phyloP scores from a whole-genome alignment of 257 asterid genomes.

The Phtheirospermum japonicum region DNA sequence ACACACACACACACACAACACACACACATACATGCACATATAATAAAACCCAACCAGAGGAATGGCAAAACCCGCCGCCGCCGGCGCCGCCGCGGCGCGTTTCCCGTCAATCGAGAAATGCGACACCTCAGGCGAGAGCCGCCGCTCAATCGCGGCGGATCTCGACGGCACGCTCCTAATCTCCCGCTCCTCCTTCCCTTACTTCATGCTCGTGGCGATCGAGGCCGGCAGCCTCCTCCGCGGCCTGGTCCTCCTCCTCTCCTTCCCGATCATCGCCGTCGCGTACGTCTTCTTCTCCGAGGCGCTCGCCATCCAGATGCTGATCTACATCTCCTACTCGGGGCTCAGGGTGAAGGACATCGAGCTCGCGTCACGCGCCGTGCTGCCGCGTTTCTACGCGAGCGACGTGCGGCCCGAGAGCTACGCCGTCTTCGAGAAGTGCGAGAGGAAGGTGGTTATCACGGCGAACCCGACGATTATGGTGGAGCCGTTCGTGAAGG shows the following conservation, averaged over 20 bases:
- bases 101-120: conserved; percentile 81
- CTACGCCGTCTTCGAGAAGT: conserved; percentile 68
- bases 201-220: conserved; percentile 91
- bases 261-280: conserved; percentile 72
- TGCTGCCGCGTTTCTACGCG: conserved; percentile 86
- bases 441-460: conserved; percentile 75
- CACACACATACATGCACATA: conserved; percentile 22
- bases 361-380: conserved; percentile 90
- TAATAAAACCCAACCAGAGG: conserved; percentile 17
- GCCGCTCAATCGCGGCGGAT: conserved; percentile 83
- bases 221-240: conserved; percentile 95
- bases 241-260: conserved; percentile 78
- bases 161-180: conserved; percentile 91
- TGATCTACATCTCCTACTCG: conserved; percentile 73
- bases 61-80: conserved; percentile 37
- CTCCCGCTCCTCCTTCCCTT: conserved; percentile 91
- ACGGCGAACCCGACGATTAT: conserved; percentile 93
- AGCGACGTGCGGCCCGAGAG: conserved; percentile 80
- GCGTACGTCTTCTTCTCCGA: conserved; percentile 81
- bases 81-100: conserved; percentile 33
- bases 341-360: conserved; percentile 83
- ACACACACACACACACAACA: conserved; percentile 14
- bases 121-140: conserved; percentile 40
- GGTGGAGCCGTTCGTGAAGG: conserved; percentile 97
- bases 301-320: conserved; percentile 78